A percentile compares a stretch with the other conserved stretches of the same genome.
These are phyloP conservation scores for Albugo laibachii DNA, from an alignment of 352 stramenopile genomes.

Conservation along the genomic window DNA sequence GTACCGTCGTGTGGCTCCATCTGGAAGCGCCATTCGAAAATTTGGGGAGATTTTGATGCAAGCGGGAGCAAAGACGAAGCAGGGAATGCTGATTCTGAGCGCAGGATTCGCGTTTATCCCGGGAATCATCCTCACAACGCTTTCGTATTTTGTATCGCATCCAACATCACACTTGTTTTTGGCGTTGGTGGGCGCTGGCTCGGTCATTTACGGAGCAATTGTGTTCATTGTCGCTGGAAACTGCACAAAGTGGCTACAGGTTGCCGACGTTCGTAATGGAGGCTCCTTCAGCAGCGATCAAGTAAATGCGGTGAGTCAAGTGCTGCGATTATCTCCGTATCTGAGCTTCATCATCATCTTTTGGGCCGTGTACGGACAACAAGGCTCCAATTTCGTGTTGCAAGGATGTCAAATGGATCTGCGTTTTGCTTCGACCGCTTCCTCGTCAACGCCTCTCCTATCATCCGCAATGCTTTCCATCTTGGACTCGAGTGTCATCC, in stretches of 20 bases:
- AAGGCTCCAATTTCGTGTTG: conserved; percentile 68
- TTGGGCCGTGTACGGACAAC: conserved; percentile 69
- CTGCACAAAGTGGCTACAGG: conserved; percentile 34
- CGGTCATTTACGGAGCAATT: conserved; percentile 44
- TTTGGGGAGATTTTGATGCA: conserved; percentile 51
- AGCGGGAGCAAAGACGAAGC: conserved; percentile 23
- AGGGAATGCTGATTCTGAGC: conserved; percentile 57
- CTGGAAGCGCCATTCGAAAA: conserved; percentile 49
- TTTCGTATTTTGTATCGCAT: conserved; percentile 62
- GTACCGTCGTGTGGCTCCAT: conserved; percentile 48
- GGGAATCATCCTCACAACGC: conserved; percentile 53
- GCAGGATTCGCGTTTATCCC: conserved; percentile 44
- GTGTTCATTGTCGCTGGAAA: conserved; percentile 43
- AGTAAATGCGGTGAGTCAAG: conserved; percentile 53
- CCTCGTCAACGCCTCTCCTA: conserved; percentile 26
- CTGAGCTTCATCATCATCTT: conserved; percentile 74
- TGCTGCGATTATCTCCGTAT: conserved; percentile 60
- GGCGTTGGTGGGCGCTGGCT: conserved; percentile 24
- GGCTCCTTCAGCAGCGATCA: conserved; percentile 31
- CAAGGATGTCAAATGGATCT: conserved; percentile 85
- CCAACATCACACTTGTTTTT: conserved; percentile 29
- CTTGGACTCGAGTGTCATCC: conserved; percentile 74
- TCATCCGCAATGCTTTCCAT: conserved; percentile 75
- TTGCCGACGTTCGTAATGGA: conserved; percentile 23
- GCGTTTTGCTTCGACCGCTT: conserved; percentile 19